These are phyloP conservation scores for Diutina catenulata DNA, from an alignment of 1,139 yeast genomes.

Conservation along the genomic window DNA sequence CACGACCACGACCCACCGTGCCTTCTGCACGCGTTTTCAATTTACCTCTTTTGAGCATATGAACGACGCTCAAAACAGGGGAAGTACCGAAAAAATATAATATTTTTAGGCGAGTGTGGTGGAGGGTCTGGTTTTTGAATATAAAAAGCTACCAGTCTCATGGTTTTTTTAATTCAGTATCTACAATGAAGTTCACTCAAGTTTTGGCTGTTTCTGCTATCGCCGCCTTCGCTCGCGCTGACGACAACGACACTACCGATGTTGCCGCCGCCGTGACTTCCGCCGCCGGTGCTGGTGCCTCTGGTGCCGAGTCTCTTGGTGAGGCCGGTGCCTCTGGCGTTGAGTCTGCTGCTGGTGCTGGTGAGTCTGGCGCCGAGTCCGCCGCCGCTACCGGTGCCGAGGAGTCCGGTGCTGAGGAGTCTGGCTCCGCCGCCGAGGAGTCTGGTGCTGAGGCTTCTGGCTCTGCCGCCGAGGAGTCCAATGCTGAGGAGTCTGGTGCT, in stretches of 20 bases:
- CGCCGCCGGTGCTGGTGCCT: background rate
- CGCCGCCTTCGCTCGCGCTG: constrained; percentile 1
- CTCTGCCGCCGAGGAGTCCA: background rate
- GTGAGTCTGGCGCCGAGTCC: background rate
- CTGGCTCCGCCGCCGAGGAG: background rate
- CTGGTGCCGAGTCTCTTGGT: background rate
- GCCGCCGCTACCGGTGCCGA: background rate
- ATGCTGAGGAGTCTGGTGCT: constrained; percentile 2
- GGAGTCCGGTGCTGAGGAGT: background rate
- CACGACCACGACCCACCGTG: no score
- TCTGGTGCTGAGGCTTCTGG: background rate
- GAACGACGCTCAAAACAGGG: no score
- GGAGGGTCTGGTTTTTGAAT: no score
- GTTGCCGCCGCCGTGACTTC: background rate
- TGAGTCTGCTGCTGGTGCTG: background rate
- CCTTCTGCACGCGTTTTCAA: no score
- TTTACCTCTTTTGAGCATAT: no score
- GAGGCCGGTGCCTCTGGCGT: background rate
- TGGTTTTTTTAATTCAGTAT: no score
- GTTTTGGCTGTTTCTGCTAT: constrained; percentile 4
- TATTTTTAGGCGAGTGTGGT: no score
- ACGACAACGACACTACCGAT: background rate
- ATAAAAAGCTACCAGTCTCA: no score
- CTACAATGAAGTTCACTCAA: constrained; percentile 4
- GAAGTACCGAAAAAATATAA: no score